These are phyloP conservation scores for Ceratocystis smalleyi DNA, from an alignment of 2,329 filamentous ascomycete species.

Conservation along the genomic window DNA sequence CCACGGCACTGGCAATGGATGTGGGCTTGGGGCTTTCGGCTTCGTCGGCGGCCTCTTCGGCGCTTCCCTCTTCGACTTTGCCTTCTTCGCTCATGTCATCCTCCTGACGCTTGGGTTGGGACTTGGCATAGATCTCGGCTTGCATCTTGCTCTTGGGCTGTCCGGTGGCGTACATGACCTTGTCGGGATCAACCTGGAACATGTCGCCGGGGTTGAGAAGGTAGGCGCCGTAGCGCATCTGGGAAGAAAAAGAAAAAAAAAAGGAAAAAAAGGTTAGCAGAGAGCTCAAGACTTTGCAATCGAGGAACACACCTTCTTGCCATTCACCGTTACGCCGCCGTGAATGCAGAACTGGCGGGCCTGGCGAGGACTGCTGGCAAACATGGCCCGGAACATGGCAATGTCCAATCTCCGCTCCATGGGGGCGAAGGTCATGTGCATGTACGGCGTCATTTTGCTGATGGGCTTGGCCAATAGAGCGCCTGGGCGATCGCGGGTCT, in stretches of 20 bases:
- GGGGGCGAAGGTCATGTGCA: slow-evolving; percentile 90
- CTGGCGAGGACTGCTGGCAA: slow-evolving; percentile 83
- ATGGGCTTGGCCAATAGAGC: slow-evolving; percentile 25
- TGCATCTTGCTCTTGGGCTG: slow-evolving; percentile 39
- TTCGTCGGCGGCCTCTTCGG: slow-evolving; percentile 23
- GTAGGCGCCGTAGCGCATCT: slow-evolving; percentile 90
- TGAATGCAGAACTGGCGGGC: slow-evolving; percentile 90
- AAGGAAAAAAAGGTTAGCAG: neutral
- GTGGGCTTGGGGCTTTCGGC: slow-evolving; percentile 20
- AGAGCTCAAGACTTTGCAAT: neutral
- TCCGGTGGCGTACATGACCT: slow-evolving; percentile 78
- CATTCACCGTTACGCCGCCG: slow-evolving; percentile 88
- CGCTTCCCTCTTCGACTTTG: slow-evolving; percentile 22
- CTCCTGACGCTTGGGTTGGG: slow-evolving; percentile 13
- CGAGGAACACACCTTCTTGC: slow-evolving; percentile 56
- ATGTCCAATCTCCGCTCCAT: slow-evolving; percentile 82
- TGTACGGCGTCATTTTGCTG: slow-evolving; percentile 57
- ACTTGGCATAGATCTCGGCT: slow-evolving; percentile 15
- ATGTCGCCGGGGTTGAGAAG: slow-evolving; percentile 93
- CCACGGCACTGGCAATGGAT: slow-evolving; percentile 21
- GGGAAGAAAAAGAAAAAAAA: neutral
- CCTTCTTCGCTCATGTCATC: slow-evolving; percentile 20
- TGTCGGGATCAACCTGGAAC: slow-evolving; percentile 86
- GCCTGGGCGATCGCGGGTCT: slow-evolving; percentile 18
- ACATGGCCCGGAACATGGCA: slow-evolving; percentile 85